Percentiles rank a stretch among this genome's conserved stretches.
phyloP scores from a whole-genome alignment of 208 protist genomes.

The Trypanosoma mega region DNA sequence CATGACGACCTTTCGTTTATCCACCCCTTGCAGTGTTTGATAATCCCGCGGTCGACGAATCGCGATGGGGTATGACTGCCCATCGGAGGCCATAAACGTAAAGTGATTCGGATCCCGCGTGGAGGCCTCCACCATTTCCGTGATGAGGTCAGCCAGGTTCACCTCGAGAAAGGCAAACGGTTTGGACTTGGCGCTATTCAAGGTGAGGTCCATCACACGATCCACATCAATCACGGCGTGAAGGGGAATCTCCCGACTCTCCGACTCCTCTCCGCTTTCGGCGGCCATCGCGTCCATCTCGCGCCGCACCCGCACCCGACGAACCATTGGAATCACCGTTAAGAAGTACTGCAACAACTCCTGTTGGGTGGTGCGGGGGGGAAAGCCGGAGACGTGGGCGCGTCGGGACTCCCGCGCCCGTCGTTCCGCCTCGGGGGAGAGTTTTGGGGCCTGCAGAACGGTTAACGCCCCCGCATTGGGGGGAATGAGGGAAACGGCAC shows the following conservation, averaged over 20 bases:
- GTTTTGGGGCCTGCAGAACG: constrained; percentile 69
- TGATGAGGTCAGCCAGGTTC: constrained; percentile 75
- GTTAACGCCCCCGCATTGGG: constrained; percentile 30
- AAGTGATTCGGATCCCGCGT: constrained; percentile 51
- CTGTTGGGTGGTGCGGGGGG: constrained; percentile 46
- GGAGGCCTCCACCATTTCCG: constrained; percentile 67
- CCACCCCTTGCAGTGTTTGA: constrained; percentile 48
- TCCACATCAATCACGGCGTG: constrained; percentile 68
- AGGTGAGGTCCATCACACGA: constrained; percentile 43
- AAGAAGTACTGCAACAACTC: constrained; percentile 72
- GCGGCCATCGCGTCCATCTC: constrained; percentile 53
- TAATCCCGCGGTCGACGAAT: constrained; percentile 79
- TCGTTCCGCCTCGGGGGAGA: constrained; percentile 58
- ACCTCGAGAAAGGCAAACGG: constrained; percentile 87
- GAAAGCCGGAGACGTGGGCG: constrained; percentile 80
- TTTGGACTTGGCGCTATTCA: constrained; percentile 56
- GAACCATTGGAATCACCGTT: constrained; percentile 68
- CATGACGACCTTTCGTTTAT: constrained; percentile 69
- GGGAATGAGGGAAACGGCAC: too few relatives aligned
- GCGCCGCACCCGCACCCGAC: constrained; percentile 65
- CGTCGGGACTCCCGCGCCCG: constrained; percentile 69
- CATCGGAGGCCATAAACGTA: constrained; percentile 53
- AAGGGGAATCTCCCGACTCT: constrained; percentile 54
- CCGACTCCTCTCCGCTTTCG: constrained; percentile 29
- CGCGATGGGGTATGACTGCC: constrained; percentile 48